Base-by-base conservation (phyloP, 768 basidiomycete genomes). In the Sporobolomyces roseus region DNA sequence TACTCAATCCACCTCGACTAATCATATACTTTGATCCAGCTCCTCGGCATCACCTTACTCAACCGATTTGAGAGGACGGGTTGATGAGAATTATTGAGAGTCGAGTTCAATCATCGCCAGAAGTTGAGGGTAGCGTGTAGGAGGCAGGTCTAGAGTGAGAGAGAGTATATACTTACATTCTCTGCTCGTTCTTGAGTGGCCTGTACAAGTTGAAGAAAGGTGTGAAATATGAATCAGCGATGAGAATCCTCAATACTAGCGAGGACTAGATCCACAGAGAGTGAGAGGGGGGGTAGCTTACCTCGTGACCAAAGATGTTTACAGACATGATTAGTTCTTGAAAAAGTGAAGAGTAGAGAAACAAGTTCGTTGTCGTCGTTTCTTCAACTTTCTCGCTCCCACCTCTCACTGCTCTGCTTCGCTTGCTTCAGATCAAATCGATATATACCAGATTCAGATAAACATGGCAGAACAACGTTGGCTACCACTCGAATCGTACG, bases 151-250 rank as follows among this genome's bases (percentile, higher is more conserved):
- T n/a, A 23, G 52, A 53, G 13, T 4, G 25, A 35, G n/a, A 8
- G 54, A 36, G 54, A 41, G 33, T 36, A 25, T 19, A 16, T 45
- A 58, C 75, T 66, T 32, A 63, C 75, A 73, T 76, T 76, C 82
- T 97, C 93, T 25, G 92, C 93, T 78, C 92, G 90, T 81, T 98
- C 94, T 81, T 98, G 81, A 41, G 81, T 81, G 13, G 81, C 73
- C 65, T 70, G 63, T 30, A 17, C 9, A 17, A n/a, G 29, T 29
- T 1, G 52, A 23, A 17, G 12, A 16, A 23, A 12, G 7, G 8
- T 25, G 4, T 2, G 63, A 19, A 9, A 23, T 21, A 25, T 17
- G 17, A 10, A 33, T 4, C 21, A 23, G 23, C 14, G 45, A 46
- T 10, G 21, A 46, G 53, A 30, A 41, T 14, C 2, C 23, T 17